phyloP scores from a whole-genome alignment of 1,139 yeast species.

The Candida frijolesensis region DNA sequence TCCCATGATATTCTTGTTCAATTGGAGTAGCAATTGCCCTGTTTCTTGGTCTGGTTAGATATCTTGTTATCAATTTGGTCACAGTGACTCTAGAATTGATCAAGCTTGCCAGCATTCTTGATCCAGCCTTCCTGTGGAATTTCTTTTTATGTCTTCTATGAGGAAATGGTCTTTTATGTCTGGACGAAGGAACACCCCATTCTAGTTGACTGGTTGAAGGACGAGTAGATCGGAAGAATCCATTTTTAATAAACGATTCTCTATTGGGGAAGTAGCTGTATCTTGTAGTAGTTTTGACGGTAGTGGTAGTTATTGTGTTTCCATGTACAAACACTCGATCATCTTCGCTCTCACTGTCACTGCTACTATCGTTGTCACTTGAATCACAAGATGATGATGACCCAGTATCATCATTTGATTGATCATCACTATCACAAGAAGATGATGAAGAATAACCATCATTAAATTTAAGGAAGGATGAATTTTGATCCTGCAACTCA shows the following conservation, averaged over 20 bases:
- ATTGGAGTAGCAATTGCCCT: not conserved
- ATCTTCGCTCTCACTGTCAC: not conserved
- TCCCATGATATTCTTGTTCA: not conserved
- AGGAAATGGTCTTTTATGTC: not conserved
- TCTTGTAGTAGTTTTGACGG: not conserved
- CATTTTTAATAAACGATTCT: not conserved
- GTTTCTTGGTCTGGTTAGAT: not conserved
- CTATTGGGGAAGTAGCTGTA: not conserved
- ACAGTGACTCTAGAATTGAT: not conserved
- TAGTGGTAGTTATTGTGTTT: not conserved
- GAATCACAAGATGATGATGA: not conserved
- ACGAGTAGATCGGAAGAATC: not conserved
- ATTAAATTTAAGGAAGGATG: not conserved
- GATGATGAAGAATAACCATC: not conserved
- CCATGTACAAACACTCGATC: slow-evolving; percentile 4
- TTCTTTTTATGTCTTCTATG: not conserved
- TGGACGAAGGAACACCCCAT: not conserved
- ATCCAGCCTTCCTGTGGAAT: not conserved
- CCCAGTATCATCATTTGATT: not conserved
- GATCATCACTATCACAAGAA: not conserved
- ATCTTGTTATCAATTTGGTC: not conserved
- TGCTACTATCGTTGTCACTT: not conserved
- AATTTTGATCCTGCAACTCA: not conserved
- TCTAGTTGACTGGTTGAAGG: not conserved
- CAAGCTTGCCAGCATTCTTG: not conserved